Evolutionary conservation across 1,284 basidiomycete species (phyloP).

Genomic region (Anthracocystis panici-leucophaei): DNA sequence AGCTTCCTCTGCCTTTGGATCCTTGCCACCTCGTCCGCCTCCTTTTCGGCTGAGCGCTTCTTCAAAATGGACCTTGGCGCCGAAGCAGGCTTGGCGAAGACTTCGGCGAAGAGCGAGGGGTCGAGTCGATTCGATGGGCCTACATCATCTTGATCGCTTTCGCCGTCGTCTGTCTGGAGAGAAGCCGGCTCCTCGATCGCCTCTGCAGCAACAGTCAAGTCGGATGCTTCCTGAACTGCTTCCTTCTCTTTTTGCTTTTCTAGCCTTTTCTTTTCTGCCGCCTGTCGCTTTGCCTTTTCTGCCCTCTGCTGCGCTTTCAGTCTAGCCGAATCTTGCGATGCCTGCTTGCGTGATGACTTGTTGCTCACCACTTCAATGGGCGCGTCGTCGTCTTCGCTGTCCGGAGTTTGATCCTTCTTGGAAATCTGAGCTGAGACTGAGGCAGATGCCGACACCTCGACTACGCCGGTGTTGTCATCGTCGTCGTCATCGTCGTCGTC

Average conservation of each 20-base stretch:
- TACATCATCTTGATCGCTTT: conserved; percentile 20
- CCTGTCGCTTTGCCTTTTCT: conserved; percentile 40
- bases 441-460: background rate
- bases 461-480: background rate
- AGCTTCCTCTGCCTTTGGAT: conserved; percentile 20
- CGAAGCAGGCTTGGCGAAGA: conserved; percentile 45
- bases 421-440: background rate
- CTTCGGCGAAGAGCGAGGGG: conserved; percentile 59
- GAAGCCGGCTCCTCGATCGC: background rate
- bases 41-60: conserved; percentile 38
- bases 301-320: conserved; percentile 39
- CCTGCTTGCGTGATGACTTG: conserved; percentile 42
- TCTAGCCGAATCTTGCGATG: conserved; percentile 22
- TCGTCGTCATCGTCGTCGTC: conserved; percentile 24
- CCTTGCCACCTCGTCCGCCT: conserved; percentile 32
- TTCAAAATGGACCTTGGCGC: conserved; percentile 50
- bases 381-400: conserved; percentile 40
- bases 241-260: conserved; percentile 33
- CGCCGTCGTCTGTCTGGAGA: background rate
- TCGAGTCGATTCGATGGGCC: conserved; percentile 45
- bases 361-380: conserved; percentile 55
- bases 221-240: background rate
- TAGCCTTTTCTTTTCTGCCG: conserved; percentile 29
- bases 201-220: background rate
- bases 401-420: background rate